Conservation (phyloP, 73 alveolate genomes). For the Diophrys sp. region DNA sequence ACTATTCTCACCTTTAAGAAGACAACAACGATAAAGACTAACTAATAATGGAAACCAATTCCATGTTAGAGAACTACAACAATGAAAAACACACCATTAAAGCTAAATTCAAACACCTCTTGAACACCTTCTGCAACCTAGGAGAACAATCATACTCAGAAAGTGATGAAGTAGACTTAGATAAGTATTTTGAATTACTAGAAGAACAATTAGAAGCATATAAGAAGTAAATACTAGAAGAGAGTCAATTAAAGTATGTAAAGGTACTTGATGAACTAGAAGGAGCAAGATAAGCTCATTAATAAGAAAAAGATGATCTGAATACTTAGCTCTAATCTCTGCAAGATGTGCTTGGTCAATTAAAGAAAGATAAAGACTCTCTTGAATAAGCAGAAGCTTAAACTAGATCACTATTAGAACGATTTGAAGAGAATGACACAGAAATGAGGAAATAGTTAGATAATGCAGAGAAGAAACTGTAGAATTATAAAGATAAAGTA, state of each 20-base stretch:
- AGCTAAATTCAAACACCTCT: constrained; percentile 57
- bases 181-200: constrained; percentile 40
- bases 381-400: background rate
- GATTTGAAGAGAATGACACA: background rate
- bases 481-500: background rate
- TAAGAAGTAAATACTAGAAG: constrained; percentile 15
- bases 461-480: background rate
- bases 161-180: constrained; percentile 54
- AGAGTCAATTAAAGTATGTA: constrained; percentile 7
- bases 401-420: background rate
- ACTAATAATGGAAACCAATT: constrained; percentile 49
- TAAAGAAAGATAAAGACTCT: background rate
- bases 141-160: constrained; percentile 53
- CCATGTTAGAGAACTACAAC: constrained; percentile 46
- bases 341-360: background rate
- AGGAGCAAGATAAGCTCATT: background rate
- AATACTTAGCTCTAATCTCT: background rate
- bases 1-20: constrained; percentile 6
- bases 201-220: constrained; percentile 24
- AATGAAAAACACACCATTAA: constrained; percentile 62
- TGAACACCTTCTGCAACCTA: constrained; percentile 19
- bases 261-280: constrained; percentile 17
- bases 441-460: background rate
- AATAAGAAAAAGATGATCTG: background rate
- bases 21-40: constrained; percentile 5